Evolutionary conservation across 148 eudicot species (phyloP).

Genomic region (Rhododendron molle): DNA sequence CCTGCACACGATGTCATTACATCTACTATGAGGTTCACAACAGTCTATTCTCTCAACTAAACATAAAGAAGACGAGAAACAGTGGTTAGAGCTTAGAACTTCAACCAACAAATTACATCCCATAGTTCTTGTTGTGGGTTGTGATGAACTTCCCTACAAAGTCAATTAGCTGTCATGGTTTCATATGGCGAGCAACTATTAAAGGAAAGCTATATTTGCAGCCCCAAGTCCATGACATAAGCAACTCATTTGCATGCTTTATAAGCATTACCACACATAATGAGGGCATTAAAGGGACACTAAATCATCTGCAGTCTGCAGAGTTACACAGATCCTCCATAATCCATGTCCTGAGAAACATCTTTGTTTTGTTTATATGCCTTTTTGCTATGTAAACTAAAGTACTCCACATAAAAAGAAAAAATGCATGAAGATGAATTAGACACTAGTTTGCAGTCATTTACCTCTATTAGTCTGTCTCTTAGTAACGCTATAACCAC

Average conservation of each 20-base stretch:
- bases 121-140: not conserved
- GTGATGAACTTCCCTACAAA: not conserved
- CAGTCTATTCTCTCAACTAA: not conserved
- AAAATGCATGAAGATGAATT: not conserved
- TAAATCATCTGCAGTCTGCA: not conserved
- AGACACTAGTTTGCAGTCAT: not conserved
- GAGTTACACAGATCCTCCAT: not conserved
- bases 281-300: not conserved
- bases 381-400: not conserved
- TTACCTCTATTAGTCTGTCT: conserved; percentile 62
- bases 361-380: not conserved
- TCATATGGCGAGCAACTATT: not conserved
- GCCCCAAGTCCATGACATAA: not conserved
- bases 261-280: not conserved
- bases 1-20: not conserved
- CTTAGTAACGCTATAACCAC: conserved; percentile 53
- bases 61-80: not conserved
- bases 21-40: not conserved
- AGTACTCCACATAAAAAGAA: not conserved
- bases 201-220: not conserved
- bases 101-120: not conserved
- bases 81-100: not conserved
- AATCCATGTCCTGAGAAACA: not conserved
- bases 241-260: not conserved
- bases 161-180: not conserved